A percentile compares a stretch with the other conserved stretches of the same genome.
Evolutionary conservation across 768 basidiomycete genomes (phyloP).

Genomic region (Galerina marginata): DNA sequence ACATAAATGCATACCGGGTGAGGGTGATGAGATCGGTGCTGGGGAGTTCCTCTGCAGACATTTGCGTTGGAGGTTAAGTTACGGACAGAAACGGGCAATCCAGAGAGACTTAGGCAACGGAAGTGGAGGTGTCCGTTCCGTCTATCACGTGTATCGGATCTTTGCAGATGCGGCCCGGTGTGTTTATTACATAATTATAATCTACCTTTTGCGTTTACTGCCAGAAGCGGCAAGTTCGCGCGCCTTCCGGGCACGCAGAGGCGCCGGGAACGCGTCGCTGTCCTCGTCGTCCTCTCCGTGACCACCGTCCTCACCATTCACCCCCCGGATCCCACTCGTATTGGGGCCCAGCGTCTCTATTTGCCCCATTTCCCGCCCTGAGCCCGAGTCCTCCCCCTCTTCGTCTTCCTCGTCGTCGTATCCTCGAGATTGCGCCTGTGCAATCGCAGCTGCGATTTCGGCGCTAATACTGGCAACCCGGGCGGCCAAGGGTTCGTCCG

Average conservation of each 20-base stretch:
- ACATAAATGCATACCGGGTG: constrained; percentile 65
- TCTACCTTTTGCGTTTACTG: constrained; percentile 70
- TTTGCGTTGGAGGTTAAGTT: constrained; percentile 29
- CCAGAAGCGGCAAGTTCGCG: constrained; percentile 59
- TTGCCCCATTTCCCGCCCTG: constrained; percentile 54
- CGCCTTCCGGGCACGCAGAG: constrained; percentile 71
- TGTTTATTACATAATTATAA: constrained; percentile 16
- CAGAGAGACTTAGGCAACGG: constrained; percentile 9
- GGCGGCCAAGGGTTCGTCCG: constrained; percentile 60
- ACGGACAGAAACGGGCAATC: constrained; percentile 24
- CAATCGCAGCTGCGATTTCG: constrained; percentile 81
- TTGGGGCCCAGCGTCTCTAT: constrained; percentile 60
- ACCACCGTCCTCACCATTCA: constrained; percentile 29
- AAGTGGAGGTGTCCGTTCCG: constrained; percentile 12
- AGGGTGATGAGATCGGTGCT: constrained; percentile 91
- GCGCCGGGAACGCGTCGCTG: constrained; percentile 75
- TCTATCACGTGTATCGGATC: constrained; percentile 39
- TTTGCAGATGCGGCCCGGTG: constrained; percentile 20
- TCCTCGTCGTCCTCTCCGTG: constrained; percentile 66
- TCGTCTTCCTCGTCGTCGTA: constrained; percentile 62
- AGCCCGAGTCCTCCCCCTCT: constrained; percentile 56
- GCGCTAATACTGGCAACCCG: constrained; percentile 80
- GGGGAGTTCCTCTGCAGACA: constrained; percentile 69
- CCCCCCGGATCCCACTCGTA: constrained; percentile 65
- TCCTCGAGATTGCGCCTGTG: constrained; percentile 69